These are phyloP conservation scores for Candida maesae DNA, from an alignment of 805 yeast genomes.

Conservation along the genomic window DNA sequence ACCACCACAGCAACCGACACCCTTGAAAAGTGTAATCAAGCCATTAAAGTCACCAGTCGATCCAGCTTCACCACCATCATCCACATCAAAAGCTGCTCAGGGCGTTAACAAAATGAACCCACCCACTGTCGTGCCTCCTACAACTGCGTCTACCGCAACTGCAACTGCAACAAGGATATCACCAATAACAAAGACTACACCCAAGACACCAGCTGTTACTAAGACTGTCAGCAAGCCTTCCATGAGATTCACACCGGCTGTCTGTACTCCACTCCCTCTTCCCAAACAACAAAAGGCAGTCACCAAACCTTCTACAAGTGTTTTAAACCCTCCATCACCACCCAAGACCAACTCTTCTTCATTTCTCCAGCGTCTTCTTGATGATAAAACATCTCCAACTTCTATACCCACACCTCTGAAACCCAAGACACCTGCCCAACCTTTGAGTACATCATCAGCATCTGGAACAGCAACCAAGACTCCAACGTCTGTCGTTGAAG, in stretches of 20 bases:
- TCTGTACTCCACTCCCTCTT: conserved; percentile 1
- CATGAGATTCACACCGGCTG: conserved; percentile 5
- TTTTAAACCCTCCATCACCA: neutral
- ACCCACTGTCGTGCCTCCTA: too few species aligned
- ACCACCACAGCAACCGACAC: too few species aligned
- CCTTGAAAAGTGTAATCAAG: neutral
- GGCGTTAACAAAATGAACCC: too few species aligned
- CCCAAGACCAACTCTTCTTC: neutral
- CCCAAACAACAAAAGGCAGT: neutral
- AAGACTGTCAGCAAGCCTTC: neutral
- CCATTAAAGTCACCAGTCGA: neutral
- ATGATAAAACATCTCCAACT: too few species aligned
- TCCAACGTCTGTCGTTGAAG: neutral
- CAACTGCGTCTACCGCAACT: too few species aligned
- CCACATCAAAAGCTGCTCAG: conserved; percentile 2
- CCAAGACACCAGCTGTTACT: conserved; percentile 3
- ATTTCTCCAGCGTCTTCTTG: conserved; percentile 3
- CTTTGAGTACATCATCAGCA: too few species aligned
- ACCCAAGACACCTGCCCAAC: neutral
- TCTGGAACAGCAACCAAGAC: too few species aligned
- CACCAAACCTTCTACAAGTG: too few species aligned
- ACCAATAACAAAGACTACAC: neutral
- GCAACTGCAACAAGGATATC: neutral
- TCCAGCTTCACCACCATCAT: neutral
- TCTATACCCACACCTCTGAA: neutral